Conservation (phyloP, 2,329 filamentous ascomycete genomes). For the Trichoderma arundinaceum region DNA sequence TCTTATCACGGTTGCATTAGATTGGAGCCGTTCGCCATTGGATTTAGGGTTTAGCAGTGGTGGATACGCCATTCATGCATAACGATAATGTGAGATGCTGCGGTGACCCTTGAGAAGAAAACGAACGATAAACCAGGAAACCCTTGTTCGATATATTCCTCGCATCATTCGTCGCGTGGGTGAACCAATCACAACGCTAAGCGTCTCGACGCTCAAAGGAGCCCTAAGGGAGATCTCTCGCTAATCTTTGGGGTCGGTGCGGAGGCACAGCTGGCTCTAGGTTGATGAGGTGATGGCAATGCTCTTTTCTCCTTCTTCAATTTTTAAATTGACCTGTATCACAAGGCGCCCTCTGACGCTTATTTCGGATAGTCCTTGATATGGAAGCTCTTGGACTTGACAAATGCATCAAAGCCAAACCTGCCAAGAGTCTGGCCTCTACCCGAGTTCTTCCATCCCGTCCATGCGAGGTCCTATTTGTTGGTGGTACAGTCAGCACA, state of each 20-base stretch:
- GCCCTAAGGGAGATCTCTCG: slow-evolving; percentile 34
- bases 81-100: slow-evolving; percentile 22
- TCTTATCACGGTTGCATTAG: slow-evolving; percentile 17
- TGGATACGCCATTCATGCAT: slow-evolving; percentile 18
- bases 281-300: slow-evolving; percentile 19
- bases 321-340: slow-evolving; percentile 14
- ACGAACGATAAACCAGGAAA: slow-evolving; percentile 3
- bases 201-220: slow-evolving; percentile 10
- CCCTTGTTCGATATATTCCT: slow-evolving; percentile 25
- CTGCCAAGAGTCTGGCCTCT: slow-evolving; percentile 87
- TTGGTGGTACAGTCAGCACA: slow-evolving; percentile 32
- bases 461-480: slow-evolving; percentile 85
- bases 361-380: slow-evolving; percentile 79
- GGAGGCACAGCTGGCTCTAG: slow-evolving; percentile 18
- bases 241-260: slow-evolving; percentile 33
- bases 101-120: slow-evolving; percentile 11
- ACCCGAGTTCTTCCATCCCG: slow-evolving; percentile 96
- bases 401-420: slow-evolving; percentile 94
- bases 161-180: slow-evolving; percentile 23
- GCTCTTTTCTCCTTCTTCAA: slow-evolving; percentile 12
- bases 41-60: slow-evolving; percentile 3
- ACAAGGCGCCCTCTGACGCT: slow-evolving; percentile 7
- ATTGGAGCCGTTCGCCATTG: slow-evolving; percentile 9
- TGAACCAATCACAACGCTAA: slow-evolving; percentile 30
- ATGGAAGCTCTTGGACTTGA: slow-evolving; percentile 95